Conservation (phyloP, 805 yeast species). For the Aciculoconidium aculeatum region DNA sequence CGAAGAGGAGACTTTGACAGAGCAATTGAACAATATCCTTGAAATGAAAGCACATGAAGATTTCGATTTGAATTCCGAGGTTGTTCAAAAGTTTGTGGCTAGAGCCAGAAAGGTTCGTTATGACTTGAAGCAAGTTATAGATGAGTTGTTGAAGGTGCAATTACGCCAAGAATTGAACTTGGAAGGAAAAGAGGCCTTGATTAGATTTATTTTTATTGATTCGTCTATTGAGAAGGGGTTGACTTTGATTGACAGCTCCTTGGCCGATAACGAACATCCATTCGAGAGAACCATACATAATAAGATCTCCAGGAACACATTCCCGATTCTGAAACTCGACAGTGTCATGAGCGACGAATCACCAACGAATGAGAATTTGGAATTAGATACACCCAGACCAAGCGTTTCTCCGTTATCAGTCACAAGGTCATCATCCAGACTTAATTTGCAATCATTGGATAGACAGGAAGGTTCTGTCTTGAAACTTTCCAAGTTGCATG, state of each 20-base stretch:
- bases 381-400: too few species aligned
- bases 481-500: slow-evolving; percentile 27
- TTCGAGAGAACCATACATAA: slow-evolving; percentile 2
- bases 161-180: slow-evolving; percentile 48
- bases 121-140: slow-evolving; percentile 29
- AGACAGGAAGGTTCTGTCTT: slow-evolving; percentile 38
- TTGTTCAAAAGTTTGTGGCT: slow-evolving; percentile 23
- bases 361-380: too few species aligned
- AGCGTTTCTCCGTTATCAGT: slow-evolving; percentile 9
- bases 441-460: slow-evolving; percentile 29
- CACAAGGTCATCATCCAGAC: slow-evolving; percentile 21
- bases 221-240: slow-evolving; percentile 59
- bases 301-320: background rate
- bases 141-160: slow-evolving; percentile 54
- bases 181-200: slow-evolving; percentile 70
- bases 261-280: slow-evolving; percentile 14
- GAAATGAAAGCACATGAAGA: slow-evolving; percentile 26
- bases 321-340: slow-evolving; percentile 4
- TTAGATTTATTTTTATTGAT: slow-evolving; percentile 64
- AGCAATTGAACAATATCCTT: slow-evolving; percentile 24
- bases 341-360: slow-evolving; percentile 5
- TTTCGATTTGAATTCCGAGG: slow-evolving; percentile 27
- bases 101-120: slow-evolving; percentile 23
- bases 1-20: slow-evolving; percentile 31
- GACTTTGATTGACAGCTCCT: slow-evolving; percentile 33